Conservation (phyloP, 768 basidiomycete genomes). For the Mycena rebaudengoi region DNA sequence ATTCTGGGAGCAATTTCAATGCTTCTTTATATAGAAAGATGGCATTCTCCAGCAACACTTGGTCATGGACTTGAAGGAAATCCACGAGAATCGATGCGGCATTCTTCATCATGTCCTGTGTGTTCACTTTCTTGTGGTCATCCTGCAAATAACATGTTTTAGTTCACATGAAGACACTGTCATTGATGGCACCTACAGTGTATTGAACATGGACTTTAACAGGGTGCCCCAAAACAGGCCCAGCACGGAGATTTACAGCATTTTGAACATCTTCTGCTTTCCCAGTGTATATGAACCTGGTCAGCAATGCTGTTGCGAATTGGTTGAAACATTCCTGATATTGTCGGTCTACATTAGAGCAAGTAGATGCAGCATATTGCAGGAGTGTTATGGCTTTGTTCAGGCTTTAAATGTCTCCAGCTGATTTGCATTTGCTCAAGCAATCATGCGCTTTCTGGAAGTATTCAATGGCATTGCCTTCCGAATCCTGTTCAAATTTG, state of each 20-base stretch:
- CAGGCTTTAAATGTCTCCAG: neutral
- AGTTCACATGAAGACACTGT: neutral
- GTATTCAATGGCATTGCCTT: no score
- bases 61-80: neutral
- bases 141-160: neutral
- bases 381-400: neutral
- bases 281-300: slow-evolving; percentile 3
- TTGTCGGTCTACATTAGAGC: neutral
- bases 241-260: neutral
- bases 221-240: neutral
- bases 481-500: no score
- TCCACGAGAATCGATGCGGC: neutral
- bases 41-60: neutral
- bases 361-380: neutral
- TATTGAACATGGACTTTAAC: neutral
- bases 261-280: neutral
- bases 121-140: neutral
- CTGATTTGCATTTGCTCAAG: neutral
- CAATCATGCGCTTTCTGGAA: neutral
- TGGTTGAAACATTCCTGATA: neutral
- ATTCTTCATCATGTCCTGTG: neutral
- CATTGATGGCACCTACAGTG: neutral
- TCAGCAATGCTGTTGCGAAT: slow-evolving; percentile 2
- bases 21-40: neutral
- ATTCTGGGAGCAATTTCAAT: neutral